These are phyloP conservation scores for Pyrus pyrifolia DNA, from an alignment of 306 rosid genomes.

Conservation along the genomic window DNA sequence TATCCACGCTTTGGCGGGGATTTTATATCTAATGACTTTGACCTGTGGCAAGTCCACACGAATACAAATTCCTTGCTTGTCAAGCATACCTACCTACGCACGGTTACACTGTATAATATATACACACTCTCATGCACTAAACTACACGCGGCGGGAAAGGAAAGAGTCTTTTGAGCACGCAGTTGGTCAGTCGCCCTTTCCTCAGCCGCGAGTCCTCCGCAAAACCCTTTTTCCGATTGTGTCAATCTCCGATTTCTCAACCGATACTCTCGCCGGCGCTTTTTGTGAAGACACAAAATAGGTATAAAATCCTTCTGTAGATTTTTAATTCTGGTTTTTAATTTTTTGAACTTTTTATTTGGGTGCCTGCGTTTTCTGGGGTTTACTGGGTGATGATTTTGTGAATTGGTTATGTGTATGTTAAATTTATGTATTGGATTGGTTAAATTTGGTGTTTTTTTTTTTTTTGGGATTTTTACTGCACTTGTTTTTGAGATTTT, in stretches of 20 bases:
- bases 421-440: neutral
- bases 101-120: neutral
- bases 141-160: neutral
- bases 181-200: neutral
- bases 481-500: neutral
- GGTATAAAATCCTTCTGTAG: neutral
- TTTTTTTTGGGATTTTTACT: neutral
- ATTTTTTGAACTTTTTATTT: neutral
- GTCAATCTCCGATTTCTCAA: neutral
- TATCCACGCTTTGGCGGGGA: neutral
- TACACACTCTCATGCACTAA: neutral
- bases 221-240: neutral
- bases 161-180: neutral
- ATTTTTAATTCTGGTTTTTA: neutral
- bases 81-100: neutral
- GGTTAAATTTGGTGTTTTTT: neutral
- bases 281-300: neutral
- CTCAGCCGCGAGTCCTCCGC: neutral
- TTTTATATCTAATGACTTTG: neutral
- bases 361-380: neutral
- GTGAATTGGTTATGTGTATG: neutral
- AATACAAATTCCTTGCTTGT: neutral
- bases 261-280: neutral
- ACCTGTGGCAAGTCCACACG: neutral
- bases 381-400: neutral